These are phyloP conservation scores for Megacollybia marginata DNA, from an alignment of 768 basidiomycete genomes.

Conservation along the genomic window DNA sequence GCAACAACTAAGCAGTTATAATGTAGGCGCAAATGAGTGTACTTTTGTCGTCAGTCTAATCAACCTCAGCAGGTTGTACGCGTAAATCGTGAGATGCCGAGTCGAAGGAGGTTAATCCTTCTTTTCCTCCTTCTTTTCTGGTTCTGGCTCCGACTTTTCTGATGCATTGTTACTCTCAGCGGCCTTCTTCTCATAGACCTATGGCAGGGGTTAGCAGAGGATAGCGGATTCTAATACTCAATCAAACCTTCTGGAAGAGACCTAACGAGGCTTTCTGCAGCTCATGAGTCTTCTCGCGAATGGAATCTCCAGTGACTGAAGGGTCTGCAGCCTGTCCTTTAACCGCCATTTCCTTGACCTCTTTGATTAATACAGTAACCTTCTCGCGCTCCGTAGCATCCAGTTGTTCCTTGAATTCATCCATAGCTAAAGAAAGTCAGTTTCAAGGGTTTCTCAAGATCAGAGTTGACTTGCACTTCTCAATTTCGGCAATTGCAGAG, in stretches of 20 bases:
- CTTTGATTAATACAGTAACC: conserved; percentile 77
- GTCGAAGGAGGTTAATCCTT: conserved; percentile 55
- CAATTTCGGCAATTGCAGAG: conserved; percentile 88
- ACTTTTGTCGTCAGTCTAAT: conserved; percentile 3
- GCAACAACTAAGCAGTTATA: no score
- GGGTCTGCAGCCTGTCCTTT: conserved; percentile 88
- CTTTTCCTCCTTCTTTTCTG: conserved; percentile 56
- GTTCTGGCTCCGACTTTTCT: conserved; percentile 4
- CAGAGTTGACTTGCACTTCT: conserved; percentile 61
- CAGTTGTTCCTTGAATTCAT: conserved; percentile 96
- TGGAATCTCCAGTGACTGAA: conserved; percentile 73
- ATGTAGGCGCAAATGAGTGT: not conserved
- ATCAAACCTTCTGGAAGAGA: conserved; percentile 85
- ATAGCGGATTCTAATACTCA: not conserved
- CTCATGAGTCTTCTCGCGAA: conserved; percentile 90
- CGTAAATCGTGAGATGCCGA: not conserved
- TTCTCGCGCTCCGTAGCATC: conserved; percentile 91
- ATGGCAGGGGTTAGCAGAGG: not conserved
- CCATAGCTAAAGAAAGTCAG: conserved; percentile 55
- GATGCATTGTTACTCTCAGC: conserved; percentile 54
- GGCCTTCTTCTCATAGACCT: conserved; percentile 86
- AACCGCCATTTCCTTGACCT: conserved; percentile 81
- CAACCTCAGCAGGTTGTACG: not conserved
- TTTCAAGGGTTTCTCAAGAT: conserved; percentile 3
- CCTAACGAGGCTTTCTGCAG: conserved; percentile 93